Conservation (phyloP, 805 yeast species). For the Helenozyma baotianmanensis region DNA sequence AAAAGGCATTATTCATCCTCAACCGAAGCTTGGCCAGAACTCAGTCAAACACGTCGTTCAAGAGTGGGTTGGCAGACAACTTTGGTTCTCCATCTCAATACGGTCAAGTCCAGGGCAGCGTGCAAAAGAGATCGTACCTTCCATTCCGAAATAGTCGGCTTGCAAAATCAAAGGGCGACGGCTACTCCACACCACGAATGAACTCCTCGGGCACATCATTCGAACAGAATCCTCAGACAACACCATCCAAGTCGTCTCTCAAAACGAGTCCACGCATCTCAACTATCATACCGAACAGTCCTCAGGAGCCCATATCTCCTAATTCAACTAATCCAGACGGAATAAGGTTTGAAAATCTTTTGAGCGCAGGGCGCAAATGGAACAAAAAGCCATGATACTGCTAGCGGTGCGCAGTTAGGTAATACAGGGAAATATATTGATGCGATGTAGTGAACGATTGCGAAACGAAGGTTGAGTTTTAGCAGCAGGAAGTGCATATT, state of each 20-base stretch:
- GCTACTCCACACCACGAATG: conserved; percentile 20
- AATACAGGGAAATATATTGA: conserved; percentile 6
- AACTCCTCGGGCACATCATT: conserved; percentile 1
- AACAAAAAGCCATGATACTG: neutral
- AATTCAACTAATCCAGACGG: neutral
- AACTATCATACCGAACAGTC: neutral
- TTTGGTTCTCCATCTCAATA: conserved; percentile 23
- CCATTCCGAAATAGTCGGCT: conserved; percentile 36
- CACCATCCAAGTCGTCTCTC: conserved; percentile 1
- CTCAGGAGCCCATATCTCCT: conserved; percentile 1
- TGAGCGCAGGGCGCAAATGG: neutral
- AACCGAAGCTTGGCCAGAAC: conserved; percentile 70
- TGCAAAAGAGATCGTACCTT: conserved; percentile 33
- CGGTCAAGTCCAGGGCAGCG: conserved; percentile 11
- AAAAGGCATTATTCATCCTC: conserved; percentile 70
- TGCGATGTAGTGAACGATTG: conserved; percentile 7
- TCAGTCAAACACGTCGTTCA: conserved; percentile 73
- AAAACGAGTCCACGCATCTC: conserved; percentile 2
- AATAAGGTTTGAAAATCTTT: conserved; percentile 1
- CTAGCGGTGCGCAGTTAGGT: conserved; percentile 5
- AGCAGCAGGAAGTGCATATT: conserved; percentile 1
- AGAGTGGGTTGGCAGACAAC: conserved; percentile 69
- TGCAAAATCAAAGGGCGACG: conserved; percentile 17
- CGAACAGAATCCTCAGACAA: conserved; percentile 1
- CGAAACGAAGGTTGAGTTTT: conserved; percentile 2